Conservation (phyloP, 805 yeast species). For the Starmerella vitae region DNA sequence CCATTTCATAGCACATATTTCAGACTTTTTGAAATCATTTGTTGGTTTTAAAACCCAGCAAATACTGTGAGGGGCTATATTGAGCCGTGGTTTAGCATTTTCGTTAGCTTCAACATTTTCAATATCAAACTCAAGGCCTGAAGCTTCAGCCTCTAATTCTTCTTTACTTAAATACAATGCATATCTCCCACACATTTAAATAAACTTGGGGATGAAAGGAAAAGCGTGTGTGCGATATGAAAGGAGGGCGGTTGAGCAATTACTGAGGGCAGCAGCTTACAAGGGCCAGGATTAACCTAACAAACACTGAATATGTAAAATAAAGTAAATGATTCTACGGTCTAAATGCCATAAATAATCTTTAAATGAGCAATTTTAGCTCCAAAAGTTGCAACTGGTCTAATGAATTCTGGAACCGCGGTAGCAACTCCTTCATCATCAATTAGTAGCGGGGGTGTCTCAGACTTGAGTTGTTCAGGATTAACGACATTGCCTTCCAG, state of each 20-base stretch:
- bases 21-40: background rate
- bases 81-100: conserved; percentile 3
- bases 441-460: background rate
- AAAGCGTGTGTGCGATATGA: too few relatives aligned
- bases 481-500: conserved; percentile 28
- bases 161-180: conserved; percentile 8
- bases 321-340: too few relatives aligned
- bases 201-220: too few relatives aligned
- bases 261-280: too few relatives aligned
- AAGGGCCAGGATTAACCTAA: too few relatives aligned
- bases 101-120: background rate
- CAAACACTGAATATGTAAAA: too few relatives aligned
- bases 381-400: conserved; percentile 1
- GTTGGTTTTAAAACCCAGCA: conserved; percentile 3
- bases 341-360: background rate
- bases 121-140: conserved; percentile 4
- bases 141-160: conserved; percentile 2
- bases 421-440: background rate
- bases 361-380: conserved; percentile 14
- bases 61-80: conserved; percentile 15
- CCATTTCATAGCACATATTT: conserved; percentile 46
- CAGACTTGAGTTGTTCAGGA: conserved; percentile 6
- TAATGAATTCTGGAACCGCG: background rate
- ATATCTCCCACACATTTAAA: conserved; percentile 21
- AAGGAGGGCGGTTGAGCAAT: too few relatives aligned